Conservation (phyloP, 768 basidiomycete genomes). For the Kwoniella sp. region DNA sequence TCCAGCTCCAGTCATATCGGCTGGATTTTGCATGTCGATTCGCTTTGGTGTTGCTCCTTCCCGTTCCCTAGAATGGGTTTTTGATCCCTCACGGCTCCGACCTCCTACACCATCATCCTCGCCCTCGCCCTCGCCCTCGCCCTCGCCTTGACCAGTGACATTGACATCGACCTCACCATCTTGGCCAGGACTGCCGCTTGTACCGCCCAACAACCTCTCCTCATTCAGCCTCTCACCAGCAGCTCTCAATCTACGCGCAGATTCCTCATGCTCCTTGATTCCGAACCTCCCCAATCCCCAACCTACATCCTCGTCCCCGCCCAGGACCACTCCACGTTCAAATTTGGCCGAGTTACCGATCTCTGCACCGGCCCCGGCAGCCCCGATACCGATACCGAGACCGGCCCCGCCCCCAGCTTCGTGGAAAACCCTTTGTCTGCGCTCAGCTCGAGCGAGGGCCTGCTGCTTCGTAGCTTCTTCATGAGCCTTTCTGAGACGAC, state of each 20-base stretch:
- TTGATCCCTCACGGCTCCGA: conserved; percentile 10
- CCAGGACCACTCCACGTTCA: conserved; percentile 5
- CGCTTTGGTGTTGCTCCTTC: not conserved
- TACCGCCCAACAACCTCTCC: conserved; percentile 34
- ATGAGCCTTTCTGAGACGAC: conserved; percentile 47
- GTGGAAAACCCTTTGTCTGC: conserved; percentile 31
- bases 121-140: no score
- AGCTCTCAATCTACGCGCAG: conserved; percentile 47
- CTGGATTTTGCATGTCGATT: not conserved
- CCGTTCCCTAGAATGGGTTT: not conserved
- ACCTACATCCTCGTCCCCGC: conserved; percentile 57
- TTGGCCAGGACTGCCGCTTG: conserved; percentile 22
- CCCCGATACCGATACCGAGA: not conserved
- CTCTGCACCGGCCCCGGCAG: not conserved
- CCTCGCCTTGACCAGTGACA: no score
- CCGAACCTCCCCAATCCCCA: conserved; percentile 78
- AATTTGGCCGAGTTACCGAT: conserved; percentile 4
- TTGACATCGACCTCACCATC: conserved; percentile 30
- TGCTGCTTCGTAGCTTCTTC: conserved; percentile 50
- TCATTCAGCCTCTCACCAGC: conserved; percentile 54
- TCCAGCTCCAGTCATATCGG: not conserved
- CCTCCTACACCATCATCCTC: conserved; percentile 7
- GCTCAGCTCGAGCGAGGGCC: conserved; percentile 42
- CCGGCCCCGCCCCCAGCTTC: conserved; percentile 60
- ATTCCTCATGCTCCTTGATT: conserved; percentile 56